Base-by-base conservation (phyloP, 495 filamentous ascomycete species). In the Hyaloscypha finlandica region DNA sequence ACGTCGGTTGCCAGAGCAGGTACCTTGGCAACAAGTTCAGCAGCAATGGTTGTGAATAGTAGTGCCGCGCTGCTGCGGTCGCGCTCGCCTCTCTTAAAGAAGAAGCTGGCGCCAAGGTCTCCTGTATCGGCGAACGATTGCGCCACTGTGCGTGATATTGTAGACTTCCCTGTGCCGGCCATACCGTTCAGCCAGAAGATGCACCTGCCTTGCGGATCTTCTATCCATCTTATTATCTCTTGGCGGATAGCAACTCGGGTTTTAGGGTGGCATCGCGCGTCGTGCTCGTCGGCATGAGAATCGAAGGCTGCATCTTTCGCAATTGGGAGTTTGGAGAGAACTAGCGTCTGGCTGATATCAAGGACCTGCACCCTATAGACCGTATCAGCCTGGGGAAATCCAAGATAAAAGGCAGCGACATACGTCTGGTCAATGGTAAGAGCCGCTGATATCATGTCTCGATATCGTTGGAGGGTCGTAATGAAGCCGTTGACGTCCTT, bases 401-500 rank as follows among this genome's bases (percentile, higher is more conserved):
- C 11, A 11, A 37, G 33, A 5, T 5, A 11, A 11, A 37, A 37
- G 4, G 33, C 33, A 37, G n/a, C 11, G 33, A 37, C 35, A n/a
- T 63, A 82, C 81, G 63, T 69, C 69, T 79, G 75, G 74, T 82
- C 76, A 51, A 81, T 65, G 62, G 77, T 66, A 37, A 83, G 74
- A 37, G 74, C 70, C 31, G 79, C 61, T 53, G 37, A 70, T 55
- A 83, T 74, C 5, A 67, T 71, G 39, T 73, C 45, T 70, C 78
- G 74, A 59, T 76, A 77, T 65, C 72, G 59, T 54, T 74, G 65
- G 59, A 84, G 67, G 54, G 74, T 72, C 37, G 62, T n/a, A 54
- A 81, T 74, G 9, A 74, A 67, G 42, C 74, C 71, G n/a, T 80
- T 74, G 32, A 80, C 75, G 58, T 80, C 75, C 54, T 74, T 73